These are phyloP conservation scores for Debaryomyces castellii DNA, from an alignment of 805 yeast genomes.

Conservation along the genomic window DNA sequence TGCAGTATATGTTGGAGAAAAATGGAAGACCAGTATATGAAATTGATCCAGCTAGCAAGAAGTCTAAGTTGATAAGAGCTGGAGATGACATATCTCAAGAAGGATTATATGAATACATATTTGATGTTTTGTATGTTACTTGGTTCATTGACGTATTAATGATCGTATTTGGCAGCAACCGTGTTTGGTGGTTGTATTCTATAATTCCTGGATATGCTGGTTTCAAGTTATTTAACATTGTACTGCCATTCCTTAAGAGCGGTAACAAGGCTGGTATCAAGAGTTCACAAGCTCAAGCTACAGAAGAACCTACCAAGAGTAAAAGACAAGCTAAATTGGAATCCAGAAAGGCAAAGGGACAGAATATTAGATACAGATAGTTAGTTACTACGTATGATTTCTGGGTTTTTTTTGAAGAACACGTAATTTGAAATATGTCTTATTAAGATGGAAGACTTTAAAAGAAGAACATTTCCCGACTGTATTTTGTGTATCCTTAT, in stretches of 20 bases:
- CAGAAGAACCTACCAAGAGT: conserved; percentile 14
- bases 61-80: conserved; percentile 40
- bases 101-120: conserved; percentile 72
- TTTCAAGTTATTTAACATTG: conserved; percentile 45
- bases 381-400: background rate
- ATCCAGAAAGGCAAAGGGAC: conserved; percentile 27
- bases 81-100: conserved; percentile 62
- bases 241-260: conserved; percentile 20
- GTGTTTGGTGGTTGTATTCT: conserved; percentile 58
- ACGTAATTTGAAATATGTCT: too few relatives aligned
- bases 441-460: too few relatives aligned
- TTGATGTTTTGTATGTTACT: conserved; percentile 68
- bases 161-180: conserved; percentile 52
- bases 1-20: conserved; percentile 54
- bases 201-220: conserved; percentile 52
- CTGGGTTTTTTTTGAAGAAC: too few relatives aligned
- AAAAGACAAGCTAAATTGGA: conserved; percentile 28
- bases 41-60: conserved; percentile 30
- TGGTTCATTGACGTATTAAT: conserved; percentile 56
- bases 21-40: conserved; percentile 60
- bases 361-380: conserved; percentile 17
- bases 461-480: too few relatives aligned
- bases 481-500: too few relatives aligned
- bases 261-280: conserved; percentile 3
- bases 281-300: conserved; percentile 3